These are phyloP conservation scores for Pelargonium myrrhifolium DNA, from an alignment of 441 rosid genomes.

Conservation along the genomic window DNA sequence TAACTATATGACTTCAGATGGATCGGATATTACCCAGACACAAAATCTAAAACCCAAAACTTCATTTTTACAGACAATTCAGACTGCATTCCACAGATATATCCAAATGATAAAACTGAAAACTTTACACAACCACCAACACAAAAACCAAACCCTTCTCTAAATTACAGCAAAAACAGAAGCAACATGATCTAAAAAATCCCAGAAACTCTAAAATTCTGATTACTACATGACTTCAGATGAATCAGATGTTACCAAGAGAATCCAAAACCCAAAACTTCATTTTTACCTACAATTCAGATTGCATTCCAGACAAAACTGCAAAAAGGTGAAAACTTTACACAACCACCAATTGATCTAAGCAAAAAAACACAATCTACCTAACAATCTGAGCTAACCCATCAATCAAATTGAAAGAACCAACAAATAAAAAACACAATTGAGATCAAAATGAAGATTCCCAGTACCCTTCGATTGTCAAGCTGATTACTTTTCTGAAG, in stretches of 20 bases:
- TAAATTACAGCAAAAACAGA: too few species aligned
- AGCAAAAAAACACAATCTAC: not conserved
- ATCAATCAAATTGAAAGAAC: not conserved
- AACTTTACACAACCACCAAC: too few species aligned
- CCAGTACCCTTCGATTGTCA: too few species aligned
- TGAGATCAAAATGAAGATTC: slow-evolving; percentile 14
- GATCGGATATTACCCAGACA: too few species aligned
- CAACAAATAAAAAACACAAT: not conserved
- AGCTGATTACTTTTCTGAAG: not conserved
- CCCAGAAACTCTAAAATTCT: not conserved
- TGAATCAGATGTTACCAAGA: not conserved
- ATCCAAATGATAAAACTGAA: too few species aligned
- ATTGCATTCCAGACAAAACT: not conserved
- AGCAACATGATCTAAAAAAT: not conserved
- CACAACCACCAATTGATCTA: not conserved
- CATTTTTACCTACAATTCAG: not conserved
- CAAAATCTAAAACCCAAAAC: too few species aligned
- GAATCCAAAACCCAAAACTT: slow-evolving; percentile 8
- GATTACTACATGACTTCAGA: not conserved
- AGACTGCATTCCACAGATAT: too few species aligned
- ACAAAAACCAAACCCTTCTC: too few species aligned
- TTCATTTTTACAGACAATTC: too few species aligned
- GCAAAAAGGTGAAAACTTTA: not conserved
- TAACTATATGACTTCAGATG: too few species aligned
- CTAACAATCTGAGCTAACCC: not conserved